phyloP scores from a whole-genome alignment of 139 green algal genomes.

The Pleodorina starrii region DNA sequence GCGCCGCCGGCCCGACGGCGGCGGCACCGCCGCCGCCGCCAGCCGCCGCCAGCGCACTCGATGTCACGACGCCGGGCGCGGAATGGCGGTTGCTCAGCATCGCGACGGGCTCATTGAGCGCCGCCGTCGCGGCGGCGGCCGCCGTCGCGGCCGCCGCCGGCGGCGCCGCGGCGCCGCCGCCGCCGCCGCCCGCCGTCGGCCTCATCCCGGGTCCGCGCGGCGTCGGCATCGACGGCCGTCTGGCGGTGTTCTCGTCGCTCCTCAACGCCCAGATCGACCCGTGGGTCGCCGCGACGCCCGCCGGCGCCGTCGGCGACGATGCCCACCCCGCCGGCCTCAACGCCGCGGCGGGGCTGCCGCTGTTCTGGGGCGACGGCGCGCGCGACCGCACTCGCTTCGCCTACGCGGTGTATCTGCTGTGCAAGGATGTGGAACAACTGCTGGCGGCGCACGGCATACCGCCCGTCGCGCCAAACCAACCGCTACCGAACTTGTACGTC shows the following conservation, averaged over 20 bases:
- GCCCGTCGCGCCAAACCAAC: constrained; percentile 67
- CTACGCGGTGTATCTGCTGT: constrained; percentile 81
- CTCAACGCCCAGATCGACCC: constrained; percentile 7
- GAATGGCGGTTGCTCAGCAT: constrained; percentile 27
- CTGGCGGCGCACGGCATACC: constrained; percentile 77
- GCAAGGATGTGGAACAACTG: constrained; percentile 82
- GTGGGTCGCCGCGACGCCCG: constrained; percentile 16
- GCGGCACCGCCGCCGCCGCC: background rate
- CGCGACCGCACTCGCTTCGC: constrained; percentile 79
- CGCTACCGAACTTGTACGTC: constrained; percentile 77
- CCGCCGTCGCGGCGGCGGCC: constrained; percentile 16
- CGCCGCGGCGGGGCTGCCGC: constrained; percentile 59
- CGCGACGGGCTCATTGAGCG: background rate
- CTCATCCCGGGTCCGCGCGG: constrained; percentile 35
- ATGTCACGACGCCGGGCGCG: background rate
- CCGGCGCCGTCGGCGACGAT: constrained; percentile 19
- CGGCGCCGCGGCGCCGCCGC: background rate
- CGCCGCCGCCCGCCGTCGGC: constrained; percentile 25
- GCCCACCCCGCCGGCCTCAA: constrained; percentile 24
- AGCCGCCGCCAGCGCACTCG: background rate
- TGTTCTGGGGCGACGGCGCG: constrained; percentile 70
- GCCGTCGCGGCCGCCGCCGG: background rate
- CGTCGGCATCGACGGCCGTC: constrained; percentile 18
- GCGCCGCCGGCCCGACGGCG: background rate
- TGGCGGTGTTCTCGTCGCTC: constrained; percentile 38